Evolutionary conservation across 192 early-diverging fungal species (phyloP), one percentile per base, ranked within the genome.

Genomic region (Nowakowskiella sp.): DNA sequence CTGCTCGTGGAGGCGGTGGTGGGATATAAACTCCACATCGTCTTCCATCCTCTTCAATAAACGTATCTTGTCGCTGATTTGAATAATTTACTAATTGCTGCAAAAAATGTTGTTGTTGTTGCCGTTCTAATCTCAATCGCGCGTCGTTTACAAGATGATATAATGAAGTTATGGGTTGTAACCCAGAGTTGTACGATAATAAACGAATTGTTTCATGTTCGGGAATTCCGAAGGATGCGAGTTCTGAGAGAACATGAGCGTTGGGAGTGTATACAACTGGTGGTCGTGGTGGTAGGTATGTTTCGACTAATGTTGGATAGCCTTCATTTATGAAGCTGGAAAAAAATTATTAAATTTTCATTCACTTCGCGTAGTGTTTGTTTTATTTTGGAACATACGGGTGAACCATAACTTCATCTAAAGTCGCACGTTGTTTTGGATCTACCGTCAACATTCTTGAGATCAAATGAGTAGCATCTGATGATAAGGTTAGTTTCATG

Each of bases 391-490:
- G 60, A 48, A 81, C 44, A 76, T 80, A 82, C 6, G 80, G 62
- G 32, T 82, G 81, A 9, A 61, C 31, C 2, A 74, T 52, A 24
- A 83, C 67, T 39, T 72, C 65, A 16, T 69, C 53, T 44, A 82
- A 66, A 4, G 79, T 85, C 4, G 73, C 65, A 50, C 84, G 71
- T 26, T 72, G 68, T 6, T 55, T 62, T 8, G 82, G 59, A 19
- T 76, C 67, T 5, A 80, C 77, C 8, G 64, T 65, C 9, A 85
- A 49, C 54, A 77, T 65, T 21, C 59, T 55, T 22, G 57, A 49
- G 27, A 80, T 74, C 16, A 85, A 29, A 21, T 72, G 62, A n/a
- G 62, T 56, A 4, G 71, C 80, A 44, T 65, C 66, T 34, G 42
- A 61, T 5, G 28, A 26, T 27, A 16, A 21, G 26, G 61, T 48